phyloP scores from a whole-genome alignment of 2,329 filamentous ascomycete species.

The Grosmannia clavigera region DNA sequence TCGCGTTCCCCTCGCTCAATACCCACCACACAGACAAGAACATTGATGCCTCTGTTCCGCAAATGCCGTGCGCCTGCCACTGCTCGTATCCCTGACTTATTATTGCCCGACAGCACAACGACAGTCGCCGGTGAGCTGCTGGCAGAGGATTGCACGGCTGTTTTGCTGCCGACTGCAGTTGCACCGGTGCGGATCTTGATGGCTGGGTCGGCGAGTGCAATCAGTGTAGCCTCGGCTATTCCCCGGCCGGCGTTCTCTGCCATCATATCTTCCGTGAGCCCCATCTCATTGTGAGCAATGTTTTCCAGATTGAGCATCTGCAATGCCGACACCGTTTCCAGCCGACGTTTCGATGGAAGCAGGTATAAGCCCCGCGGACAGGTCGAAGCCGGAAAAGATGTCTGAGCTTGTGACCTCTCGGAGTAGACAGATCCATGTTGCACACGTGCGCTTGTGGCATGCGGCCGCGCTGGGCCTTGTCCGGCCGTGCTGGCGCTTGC shows the following conservation, averaged over 20 bases:
- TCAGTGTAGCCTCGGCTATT: slow-evolving; percentile 72
- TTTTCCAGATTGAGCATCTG: slow-evolving; percentile 92
- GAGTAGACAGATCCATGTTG: neutral
- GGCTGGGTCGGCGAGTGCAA: slow-evolving; percentile 50
- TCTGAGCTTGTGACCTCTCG: slow-evolving; percentile 5
- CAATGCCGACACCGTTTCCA: slow-evolving; percentile 55
- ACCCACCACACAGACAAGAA: slow-evolving; percentile 73
- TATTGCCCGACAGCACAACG: slow-evolving; percentile 88
- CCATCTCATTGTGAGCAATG: slow-evolving; percentile 75
- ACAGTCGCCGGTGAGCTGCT: slow-evolving; percentile 24
- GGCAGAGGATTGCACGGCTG: neutral
- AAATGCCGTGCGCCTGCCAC: slow-evolving; percentile 79
- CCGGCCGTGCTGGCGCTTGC: slow-evolving; percentile 30
- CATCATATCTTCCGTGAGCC: slow-evolving; percentile 79
- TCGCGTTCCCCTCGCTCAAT: slow-evolving; percentile 71
- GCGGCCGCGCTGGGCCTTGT: slow-evolving; percentile 33
- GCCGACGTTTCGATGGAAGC: slow-evolving; percentile 40
- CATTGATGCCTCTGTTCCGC: slow-evolving; percentile 67
- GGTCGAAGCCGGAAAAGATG: slow-evolving; percentile 10
- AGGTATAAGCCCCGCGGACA: slow-evolving; percentile 35
- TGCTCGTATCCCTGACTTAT: slow-evolving; percentile 74
- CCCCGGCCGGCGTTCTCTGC: slow-evolving; percentile 83
- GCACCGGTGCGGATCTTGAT: slow-evolving; percentile 40
- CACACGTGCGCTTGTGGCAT: slow-evolving; percentile 25
- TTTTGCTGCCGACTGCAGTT: slow-evolving; percentile 2